Percentiles rank a stretch among this genome's conserved stretches.
Evolutionary conservation across 1,139 yeast species (phyloP).

Genomic region (Blastobotrys indianensis): DNA sequence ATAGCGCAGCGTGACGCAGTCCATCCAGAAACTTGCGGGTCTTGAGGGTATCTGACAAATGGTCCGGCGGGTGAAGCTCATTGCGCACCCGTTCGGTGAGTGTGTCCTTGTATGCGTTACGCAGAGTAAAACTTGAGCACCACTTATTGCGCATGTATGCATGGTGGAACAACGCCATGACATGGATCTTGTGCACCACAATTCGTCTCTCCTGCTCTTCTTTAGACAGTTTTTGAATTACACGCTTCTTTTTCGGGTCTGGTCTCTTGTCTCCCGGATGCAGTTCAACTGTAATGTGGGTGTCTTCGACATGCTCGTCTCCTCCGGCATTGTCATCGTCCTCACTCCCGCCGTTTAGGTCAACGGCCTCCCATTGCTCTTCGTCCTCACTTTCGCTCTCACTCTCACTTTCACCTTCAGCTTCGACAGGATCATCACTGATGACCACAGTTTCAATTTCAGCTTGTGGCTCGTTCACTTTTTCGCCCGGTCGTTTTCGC

Average conservation of each 20-base stretch:
- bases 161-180: slow-evolving; percentile 56
- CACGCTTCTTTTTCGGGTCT: slow-evolving; percentile 5
- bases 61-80: slow-evolving; percentile 45
- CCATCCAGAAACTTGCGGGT: slow-evolving; percentile 75
- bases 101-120: slow-evolving; percentile 29
- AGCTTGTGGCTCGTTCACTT: slow-evolving; percentile 12
- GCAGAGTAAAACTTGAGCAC: slow-evolving; percentile 51
- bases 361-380: slow-evolving; percentile 35
- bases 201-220: slow-evolving; percentile 52
- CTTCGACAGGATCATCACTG: slow-evolving; percentile 47
- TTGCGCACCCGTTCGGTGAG: slow-evolving; percentile 45
- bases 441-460: slow-evolving; percentile 38
- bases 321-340: slow-evolving; percentile 32
- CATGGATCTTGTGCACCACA: slow-evolving; percentile 52
- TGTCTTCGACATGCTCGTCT: slow-evolving; percentile 40
- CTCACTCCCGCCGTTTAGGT: slow-evolving; percentile 18
- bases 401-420: slow-evolving; percentile 28
- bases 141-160: slow-evolving; percentile 66
- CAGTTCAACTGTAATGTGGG: slow-evolving; percentile 8
- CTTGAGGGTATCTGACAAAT: slow-evolving; percentile 39
- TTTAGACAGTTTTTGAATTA: slow-evolving; percentile 34
- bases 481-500: slow-evolving; percentile 50
- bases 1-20: slow-evolving; percentile 53
- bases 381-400: slow-evolving; percentile 39
- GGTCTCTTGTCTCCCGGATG: slow-evolving; percentile 7